phyloP scores from a whole-genome alignment of 257 asterid species.

The Capsicum pubescens region DNA sequence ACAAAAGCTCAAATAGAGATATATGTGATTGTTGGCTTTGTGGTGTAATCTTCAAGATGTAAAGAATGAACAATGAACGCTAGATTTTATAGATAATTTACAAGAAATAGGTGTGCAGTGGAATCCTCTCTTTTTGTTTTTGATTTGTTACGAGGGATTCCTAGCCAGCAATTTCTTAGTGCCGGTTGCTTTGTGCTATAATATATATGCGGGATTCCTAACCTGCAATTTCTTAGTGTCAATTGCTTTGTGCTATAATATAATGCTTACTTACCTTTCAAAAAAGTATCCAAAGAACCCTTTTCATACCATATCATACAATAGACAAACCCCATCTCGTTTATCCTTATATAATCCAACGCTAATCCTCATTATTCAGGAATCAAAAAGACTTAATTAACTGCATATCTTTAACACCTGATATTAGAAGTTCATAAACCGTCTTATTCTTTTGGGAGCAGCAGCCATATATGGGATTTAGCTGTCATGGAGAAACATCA shows the following conservation, averaged over 20 bases:
- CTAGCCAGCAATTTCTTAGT: background rate
- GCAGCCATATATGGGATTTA: background rate
- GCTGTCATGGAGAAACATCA: slow-evolving; percentile 1
- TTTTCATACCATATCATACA: background rate
- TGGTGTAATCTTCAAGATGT: background rate
- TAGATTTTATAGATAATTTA: background rate
- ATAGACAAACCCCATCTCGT: background rate
- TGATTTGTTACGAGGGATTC: background rate
- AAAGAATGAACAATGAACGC: background rate
- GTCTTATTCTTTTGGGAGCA: background rate
- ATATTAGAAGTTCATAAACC: slow-evolving; percentile 17
- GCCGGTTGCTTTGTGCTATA: background rate
- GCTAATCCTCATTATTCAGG: background rate
- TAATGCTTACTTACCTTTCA: background rate
- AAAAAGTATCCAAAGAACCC: background rate
- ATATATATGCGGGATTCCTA: background rate
- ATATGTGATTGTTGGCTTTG: background rate
- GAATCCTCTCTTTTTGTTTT: background rate
- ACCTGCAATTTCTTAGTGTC: background rate
- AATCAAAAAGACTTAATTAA: background rate
- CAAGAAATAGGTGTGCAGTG: background rate
- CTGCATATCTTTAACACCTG: background rate
- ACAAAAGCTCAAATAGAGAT: background rate
- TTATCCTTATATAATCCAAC: background rate
- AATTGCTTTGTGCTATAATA: background rate